Evolutionary conservation across 257 asterid genomes (phyloP), one percentile per base, ranked within the genome.

Genomic region (Jacaranda mimosifolia): DNA sequence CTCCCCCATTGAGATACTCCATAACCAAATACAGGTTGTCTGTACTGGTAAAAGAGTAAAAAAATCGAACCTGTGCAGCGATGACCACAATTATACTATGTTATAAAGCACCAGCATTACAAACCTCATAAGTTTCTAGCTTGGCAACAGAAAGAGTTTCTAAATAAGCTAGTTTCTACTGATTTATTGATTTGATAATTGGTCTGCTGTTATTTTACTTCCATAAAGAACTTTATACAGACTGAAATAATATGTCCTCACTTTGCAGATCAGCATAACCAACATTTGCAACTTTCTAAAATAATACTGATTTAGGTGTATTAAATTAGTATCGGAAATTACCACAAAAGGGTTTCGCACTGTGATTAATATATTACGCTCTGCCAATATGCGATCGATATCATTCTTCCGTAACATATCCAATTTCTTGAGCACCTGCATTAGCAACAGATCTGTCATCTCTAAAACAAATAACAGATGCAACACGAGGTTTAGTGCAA

Each of bases 1-100:
- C 99, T 75, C 99, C 99, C 64, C 99, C 99, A 57, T 89, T 94
- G 81, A 94, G 95, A 88, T 92, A 94, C 79, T 94, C 99, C 99
- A 94, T 94, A 73, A 94, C 99, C 91, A 94, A 86, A 85, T 94
- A 94, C 70, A 94, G 96, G 83, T 93, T 88, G 77, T 90, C 99
- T 75, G 73, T 88, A 83, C 98, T 92, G 78, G 97, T 94, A 82
- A 94, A 94, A 58, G 99, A 94, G 87, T 94, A 94, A 83, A 92
- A 94, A 73, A 94, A 94, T 9, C 96, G 96, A 78, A 94, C 98
- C 99, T 94, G 92, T 73, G 76, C 57, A 78, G 60, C 46, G 85
- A 38, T 80, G 72, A 71, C 51, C 69, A 26, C 71, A 65, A 42
- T 45, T 75, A 66, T 70, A 63, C 39, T 74, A 63, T 40, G 72